Conservation (phyloP, 75 land plant genomes). For the Sequoiadendron giganteum region DNA sequence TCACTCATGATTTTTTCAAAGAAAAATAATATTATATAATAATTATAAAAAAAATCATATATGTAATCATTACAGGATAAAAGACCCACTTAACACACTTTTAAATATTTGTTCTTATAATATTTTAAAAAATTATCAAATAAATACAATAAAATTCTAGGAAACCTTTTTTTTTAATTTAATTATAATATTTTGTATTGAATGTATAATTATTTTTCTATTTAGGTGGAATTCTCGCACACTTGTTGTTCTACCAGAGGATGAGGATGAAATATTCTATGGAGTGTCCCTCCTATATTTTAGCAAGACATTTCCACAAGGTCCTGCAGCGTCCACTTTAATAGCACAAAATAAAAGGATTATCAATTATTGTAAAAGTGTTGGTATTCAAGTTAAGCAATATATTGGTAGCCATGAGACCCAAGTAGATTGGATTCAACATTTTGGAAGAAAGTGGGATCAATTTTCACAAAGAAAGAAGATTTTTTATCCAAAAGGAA, state of each 20-base stretch:
- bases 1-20: too few relatives aligned
- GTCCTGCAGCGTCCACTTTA: background rate
- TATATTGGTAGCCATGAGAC: constrained; percentile 15
- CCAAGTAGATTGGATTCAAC: constrained; percentile 17
- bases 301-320: constrained; percentile 2
- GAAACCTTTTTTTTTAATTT: background rate
- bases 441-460: constrained; percentile 19
- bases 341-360: constrained; percentile 16
- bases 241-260: constrained; percentile 5
- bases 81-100: too few relatives aligned
- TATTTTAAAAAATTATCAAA: too few relatives aligned
- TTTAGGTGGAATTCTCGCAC: constrained; percentile 22
- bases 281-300: constrained; percentile 11
- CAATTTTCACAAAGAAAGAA: constrained; percentile 4
- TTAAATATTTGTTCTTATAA: too few relatives aligned
- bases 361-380: background rate
- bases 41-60: too few relatives aligned
- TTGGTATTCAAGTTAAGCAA: constrained; percentile 9
- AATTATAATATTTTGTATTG: background rate
- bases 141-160: too few relatives aligned
- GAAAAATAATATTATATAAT: too few relatives aligned
- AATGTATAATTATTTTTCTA: background rate
- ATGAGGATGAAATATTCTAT: constrained; percentile 9
- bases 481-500: constrained; percentile 18
- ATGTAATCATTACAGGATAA: too few relatives aligned